Conservation (phyloP, 257 asterid genomes). For the Mitragyna speciosa region DNA sequence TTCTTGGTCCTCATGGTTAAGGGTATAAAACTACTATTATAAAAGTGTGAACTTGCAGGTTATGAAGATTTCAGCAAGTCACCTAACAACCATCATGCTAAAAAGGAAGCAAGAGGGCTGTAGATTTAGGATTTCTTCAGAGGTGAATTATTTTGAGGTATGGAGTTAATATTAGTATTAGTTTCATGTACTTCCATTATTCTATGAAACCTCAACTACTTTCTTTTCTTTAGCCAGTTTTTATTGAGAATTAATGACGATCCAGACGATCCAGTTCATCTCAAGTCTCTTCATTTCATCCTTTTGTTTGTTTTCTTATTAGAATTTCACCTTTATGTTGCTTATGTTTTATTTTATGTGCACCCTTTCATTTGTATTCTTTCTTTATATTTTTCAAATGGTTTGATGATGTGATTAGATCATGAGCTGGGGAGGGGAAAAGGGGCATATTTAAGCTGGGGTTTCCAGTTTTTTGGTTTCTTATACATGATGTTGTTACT, state of each 20-base stretch:
- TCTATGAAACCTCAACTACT: not conserved
- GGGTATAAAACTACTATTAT: no score
- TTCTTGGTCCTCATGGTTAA: not conserved
- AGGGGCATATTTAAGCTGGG: not conserved
- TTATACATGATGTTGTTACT: not conserved
- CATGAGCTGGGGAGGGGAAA: not conserved
- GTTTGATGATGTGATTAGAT: not conserved
- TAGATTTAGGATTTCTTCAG: slow-evolving; percentile 17
- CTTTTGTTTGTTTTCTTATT: not conserved
- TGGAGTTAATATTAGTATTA: not conserved
- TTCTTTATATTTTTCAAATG: not conserved
- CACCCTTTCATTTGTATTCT: not conserved
- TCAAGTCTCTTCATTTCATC: not conserved
- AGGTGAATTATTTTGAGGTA: slow-evolving; percentile 13
- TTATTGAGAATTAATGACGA: not conserved
- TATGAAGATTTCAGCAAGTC: slow-evolving; percentile 4
- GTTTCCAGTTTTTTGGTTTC: not conserved
- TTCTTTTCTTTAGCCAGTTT: not conserved
- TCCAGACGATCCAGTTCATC: slow-evolving; percentile 10
- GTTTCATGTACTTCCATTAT: not conserved
- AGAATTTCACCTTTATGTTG: not conserved
- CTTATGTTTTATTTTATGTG: not conserved
- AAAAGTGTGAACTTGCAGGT: slow-evolving; percentile 5
- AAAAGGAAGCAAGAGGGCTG: slow-evolving; percentile 8
- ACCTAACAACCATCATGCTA: slow-evolving; percentile 17